Base-by-base conservation (phyloP, 257 asterid genomes). In the Ajuga chamaepitys region DNA sequence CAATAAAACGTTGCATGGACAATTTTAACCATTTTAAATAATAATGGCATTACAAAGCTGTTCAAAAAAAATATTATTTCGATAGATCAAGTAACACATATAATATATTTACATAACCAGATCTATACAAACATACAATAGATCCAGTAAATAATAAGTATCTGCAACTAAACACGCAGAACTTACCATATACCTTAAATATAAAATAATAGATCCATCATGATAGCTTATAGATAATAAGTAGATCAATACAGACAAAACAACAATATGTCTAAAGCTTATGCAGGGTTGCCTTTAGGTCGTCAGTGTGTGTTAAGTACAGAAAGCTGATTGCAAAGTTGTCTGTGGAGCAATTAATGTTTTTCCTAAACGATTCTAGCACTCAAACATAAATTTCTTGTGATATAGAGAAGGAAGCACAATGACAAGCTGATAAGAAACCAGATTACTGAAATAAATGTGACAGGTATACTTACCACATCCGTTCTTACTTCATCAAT, bases 401-500 rank as follows among this genome's bases (percentile, higher is more conserved):
- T 2, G 62, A 48, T 40, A 26, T 34, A n/a, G 28, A 17, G 56
- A 34, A 55, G 66, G 37, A 26, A 32, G 58, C 9, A 37, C 9
- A 24, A 62, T 24, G 40, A 38, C 51, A 47, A 35, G 7, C 70
- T 54, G 47, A 32, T 47, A 70, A 61, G 21, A 66, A 68, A 60
- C 51, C n/a, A 71, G 56, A 42, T 26, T 37, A 38, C 11, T 28
- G 50, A n/a, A 74, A 53, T 14, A 47, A 54, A 61, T 42, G 22
- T 65, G 65, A 73, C 9, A 47, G 51, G 56, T 68, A 52, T 48
- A 78, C 89, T 87, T 80, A 89, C 99, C 72, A 89, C 81, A 32
- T 93, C 97, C 70, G 41, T 81, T 76, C 85, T 82, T 48, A 85
- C 75, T 82, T 84, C 92, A 40, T 87, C 81, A 30, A 89, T 79